Base-by-base conservation (phyloP, 225 moss, liverwort and hornwort species). In the Sphagnum tenellum region DNA sequence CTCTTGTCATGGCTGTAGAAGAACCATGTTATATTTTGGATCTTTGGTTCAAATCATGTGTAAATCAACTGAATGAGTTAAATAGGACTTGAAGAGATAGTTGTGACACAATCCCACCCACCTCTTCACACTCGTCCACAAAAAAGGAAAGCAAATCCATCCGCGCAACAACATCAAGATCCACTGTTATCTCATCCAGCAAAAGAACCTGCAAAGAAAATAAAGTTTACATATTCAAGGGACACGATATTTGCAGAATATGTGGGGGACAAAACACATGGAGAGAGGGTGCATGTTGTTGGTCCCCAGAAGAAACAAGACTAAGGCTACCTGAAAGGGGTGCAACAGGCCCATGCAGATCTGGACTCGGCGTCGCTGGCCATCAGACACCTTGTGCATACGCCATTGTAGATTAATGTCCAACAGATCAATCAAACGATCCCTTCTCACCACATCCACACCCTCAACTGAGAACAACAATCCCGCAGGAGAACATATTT, bases 321-420 rank as follows among this genome's bases (percentile, higher is more conserved):
- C 55, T 47, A 96, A 29, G 5, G 6, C 55, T 47, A 96, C 96
- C 96, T 96, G 86, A 52, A 88, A 96, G 55, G 92, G 89, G 0
- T 85, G 82, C 50, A 96, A 77, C 71, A 96, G 81, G 12, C 96
- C 96, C 96, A 96, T 96, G 47, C 88, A 90, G 50, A 96, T 92
- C 80, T 96, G 96, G 61, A 96, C 96, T 47, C 96, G 78, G 64
- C 92, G 88, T 12, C 96, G 86, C 76, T 98, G 96, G 44, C 96
- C 96, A 49, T 98, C 96, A 56, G 96, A 98, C 44, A 98, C 96
- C 69, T 78, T 98, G 86, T 98, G 96, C 96, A 98, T 90, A 59
- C 93, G 86, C 96, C 96, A 98, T 12, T 78, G 85, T 58, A 98
- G 85, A 83, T 98, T 90, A 57, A 98, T 90, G 62, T 98, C 96